Evolutionary conservation across 768 basidiomycete genomes (phyloP).

Genomic region (Boletus sp.): DNA sequence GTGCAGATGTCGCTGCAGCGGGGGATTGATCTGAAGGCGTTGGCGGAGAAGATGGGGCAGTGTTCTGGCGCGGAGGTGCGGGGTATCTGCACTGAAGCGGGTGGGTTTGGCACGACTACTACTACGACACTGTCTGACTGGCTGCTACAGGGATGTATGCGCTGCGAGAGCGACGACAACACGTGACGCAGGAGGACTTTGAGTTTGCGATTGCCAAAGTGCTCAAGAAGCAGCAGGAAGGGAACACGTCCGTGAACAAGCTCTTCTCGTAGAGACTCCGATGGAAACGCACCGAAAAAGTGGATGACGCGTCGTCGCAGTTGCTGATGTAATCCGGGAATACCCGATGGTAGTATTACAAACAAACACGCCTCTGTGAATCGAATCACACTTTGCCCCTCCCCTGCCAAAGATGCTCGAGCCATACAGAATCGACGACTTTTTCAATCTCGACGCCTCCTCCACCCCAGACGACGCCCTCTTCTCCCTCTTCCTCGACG

Average conservation of each 20-base stretch:
- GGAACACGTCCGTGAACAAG: slow-evolving; percentile 92
- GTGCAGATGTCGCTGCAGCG: slow-evolving; percentile 92
- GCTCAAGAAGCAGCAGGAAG: slow-evolving; percentile 95
- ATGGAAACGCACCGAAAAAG: no score
- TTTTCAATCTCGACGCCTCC: slow-evolving; percentile 63
- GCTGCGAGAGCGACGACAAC: slow-evolving; percentile 88
- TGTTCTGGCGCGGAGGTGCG: slow-evolving; percentile 97
- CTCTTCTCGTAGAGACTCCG: no score
- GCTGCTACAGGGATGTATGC: slow-evolving; percentile 82
- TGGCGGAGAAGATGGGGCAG: slow-evolving; percentile 99
- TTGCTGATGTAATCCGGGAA: slow-evolving; percentile 15
- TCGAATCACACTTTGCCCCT: background rate
- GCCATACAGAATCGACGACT: slow-evolving; percentile 46
- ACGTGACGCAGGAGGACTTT: slow-evolving; percentile 98
- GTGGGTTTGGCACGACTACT: slow-evolving; percentile 36
- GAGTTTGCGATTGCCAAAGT: slow-evolving; percentile 98
- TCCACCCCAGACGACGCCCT: slow-evolving; percentile 29
- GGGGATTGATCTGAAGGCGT: slow-evolving; percentile 91
- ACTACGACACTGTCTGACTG: background rate
- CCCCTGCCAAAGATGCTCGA: slow-evolving; percentile 14
- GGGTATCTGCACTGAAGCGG: slow-evolving; percentile 97
- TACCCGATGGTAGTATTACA: slow-evolving; percentile 3
- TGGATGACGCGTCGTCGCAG: slow-evolving; percentile 19
- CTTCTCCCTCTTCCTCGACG: slow-evolving; percentile 47
- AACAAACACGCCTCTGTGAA: no score